Conservation (phyloP, 2,329 filamentous ascomycete species). For the Hirsutella minnesotensis region DNA sequence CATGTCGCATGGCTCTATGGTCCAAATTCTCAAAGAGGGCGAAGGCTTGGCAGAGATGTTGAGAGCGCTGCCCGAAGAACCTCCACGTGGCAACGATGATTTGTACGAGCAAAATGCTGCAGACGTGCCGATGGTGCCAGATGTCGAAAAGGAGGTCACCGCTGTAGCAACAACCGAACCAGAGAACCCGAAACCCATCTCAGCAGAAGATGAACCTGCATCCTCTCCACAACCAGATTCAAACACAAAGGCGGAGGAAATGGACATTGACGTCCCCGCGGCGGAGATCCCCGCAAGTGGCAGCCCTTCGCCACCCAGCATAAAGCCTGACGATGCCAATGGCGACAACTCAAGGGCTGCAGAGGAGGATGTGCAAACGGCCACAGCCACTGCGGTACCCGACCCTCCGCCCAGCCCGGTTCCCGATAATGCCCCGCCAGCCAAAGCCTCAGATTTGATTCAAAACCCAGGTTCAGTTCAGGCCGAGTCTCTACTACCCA, state of each 20-base stretch:
- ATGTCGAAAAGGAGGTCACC: not conserved
- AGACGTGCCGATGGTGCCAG: not conserved
- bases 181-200: not conserved
- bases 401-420: too few relatives aligned
- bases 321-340: not conserved
- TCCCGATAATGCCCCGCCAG: too few relatives aligned
- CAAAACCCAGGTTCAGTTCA: too few relatives aligned
- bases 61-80: conserved; percentile 16
- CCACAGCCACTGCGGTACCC: too few relatives aligned
- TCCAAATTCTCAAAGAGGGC: conserved; percentile 31
- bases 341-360: not conserved
- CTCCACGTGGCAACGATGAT: conserved; percentile 2
- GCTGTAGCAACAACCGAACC: not conserved
- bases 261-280: conserved; percentile 23
- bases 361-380: too few relatives aligned
- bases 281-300: conserved; percentile 4
- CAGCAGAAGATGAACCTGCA: conserved; percentile 3
- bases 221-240: conserved; percentile 11
- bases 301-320: conserved; percentile 2
- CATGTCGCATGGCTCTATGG: conserved; percentile 35
- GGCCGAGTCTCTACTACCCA: too few relatives aligned
- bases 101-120: not conserved
- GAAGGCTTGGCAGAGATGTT: conserved; percentile 32
- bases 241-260: conserved; percentile 27
- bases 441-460: too few relatives aligned